phyloP scores from a whole-genome alignment of 495 filamentous ascomycete species.

The Lepidopterella palustris region DNA sequence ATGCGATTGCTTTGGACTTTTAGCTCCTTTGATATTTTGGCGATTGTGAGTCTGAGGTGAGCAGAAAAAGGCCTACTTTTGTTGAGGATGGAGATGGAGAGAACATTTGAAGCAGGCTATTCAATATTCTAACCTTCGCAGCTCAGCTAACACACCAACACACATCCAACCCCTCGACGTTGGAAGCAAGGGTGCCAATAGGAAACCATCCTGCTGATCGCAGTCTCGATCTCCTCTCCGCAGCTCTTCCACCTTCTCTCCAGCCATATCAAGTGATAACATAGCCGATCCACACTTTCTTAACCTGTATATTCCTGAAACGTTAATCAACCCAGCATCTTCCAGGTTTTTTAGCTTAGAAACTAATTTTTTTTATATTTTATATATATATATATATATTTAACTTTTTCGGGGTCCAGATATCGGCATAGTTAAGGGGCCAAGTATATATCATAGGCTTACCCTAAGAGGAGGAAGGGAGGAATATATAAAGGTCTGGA shows the following conservation, averaged over 20 bases:
- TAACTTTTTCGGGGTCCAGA: neutral
- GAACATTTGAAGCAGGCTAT: too few relatives aligned
- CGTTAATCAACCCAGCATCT: neutral
- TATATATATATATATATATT: neutral
- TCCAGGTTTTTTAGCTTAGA: neutral
- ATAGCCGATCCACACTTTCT: neutral
- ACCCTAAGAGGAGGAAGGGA: neutral
- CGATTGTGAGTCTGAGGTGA: too few relatives aligned
- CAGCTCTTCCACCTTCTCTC: neutral
- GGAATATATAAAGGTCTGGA: neutral
- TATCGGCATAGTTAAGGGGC: neutral
- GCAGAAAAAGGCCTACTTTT: neutral
- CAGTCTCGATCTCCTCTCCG: neutral
- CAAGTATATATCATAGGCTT: neutral
- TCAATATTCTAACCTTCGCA: too few relatives aligned
- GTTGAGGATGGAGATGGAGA: neutral
- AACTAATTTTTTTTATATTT: neutral
- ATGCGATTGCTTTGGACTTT: neutral
- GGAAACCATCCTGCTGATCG: neutral
- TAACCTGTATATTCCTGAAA: too few relatives aligned
- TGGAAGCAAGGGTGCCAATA: neutral
- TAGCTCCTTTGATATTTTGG: neutral
- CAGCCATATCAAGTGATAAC: neutral
- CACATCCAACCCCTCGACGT: too few relatives aligned
- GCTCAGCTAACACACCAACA: too few relatives aligned